A percentile compares a stretch with the other conserved stretches of the same genome.
Evolutionary conservation across 2,329 filamentous ascomycete species (phyloP).

Genomic region (Ascosphaera apis): DNA sequence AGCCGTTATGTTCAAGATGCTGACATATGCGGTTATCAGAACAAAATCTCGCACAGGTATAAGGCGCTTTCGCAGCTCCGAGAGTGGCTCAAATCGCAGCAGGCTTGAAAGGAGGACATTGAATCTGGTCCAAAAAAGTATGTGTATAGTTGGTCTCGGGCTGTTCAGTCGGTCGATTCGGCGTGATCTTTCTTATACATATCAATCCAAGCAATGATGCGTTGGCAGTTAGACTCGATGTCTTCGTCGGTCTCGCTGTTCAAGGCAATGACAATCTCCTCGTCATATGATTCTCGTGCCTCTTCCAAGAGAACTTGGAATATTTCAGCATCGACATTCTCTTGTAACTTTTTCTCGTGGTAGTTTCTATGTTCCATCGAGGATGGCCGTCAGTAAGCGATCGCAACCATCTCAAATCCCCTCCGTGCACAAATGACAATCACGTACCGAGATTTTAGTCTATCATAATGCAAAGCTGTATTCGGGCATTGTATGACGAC

Average conservation of each 20-base stretch:
- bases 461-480: conserved; percentile 61
- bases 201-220: conserved; percentile 60
- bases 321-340: conserved; percentile 92
- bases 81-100: conserved; percentile 41
- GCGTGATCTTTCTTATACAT: conserved; percentile 46
- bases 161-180: conserved; percentile 10
- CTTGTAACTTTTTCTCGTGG: conserved; percentile 66
- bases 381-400: too few relatives aligned
- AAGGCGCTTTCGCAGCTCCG: conserved; percentile 74
- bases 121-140: conserved; percentile 2
- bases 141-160: conserved; percentile 1
- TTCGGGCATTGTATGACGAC: conserved; percentile 64
- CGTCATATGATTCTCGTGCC: conserved; percentile 64
- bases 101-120: background rate
- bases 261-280: conserved; percentile 73
- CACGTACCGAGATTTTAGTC: too few relatives aligned
- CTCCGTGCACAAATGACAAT: too few relatives aligned
- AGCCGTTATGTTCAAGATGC: background rate
- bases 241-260: conserved; percentile 61
- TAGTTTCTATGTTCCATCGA: conserved; percentile 58
- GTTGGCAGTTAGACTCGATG: conserved; percentile 69
- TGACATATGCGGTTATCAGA: conserved; percentile 21
- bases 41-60: conserved; percentile 74
- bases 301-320: conserved; percentile 89
- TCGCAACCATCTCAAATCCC: too few relatives aligned